Percentiles rank a stretch among this genome's conserved stretches.
Conservation (phyloP, 225 moss, liverwort and hornwort species). For the Climacium dendroides region DNA sequence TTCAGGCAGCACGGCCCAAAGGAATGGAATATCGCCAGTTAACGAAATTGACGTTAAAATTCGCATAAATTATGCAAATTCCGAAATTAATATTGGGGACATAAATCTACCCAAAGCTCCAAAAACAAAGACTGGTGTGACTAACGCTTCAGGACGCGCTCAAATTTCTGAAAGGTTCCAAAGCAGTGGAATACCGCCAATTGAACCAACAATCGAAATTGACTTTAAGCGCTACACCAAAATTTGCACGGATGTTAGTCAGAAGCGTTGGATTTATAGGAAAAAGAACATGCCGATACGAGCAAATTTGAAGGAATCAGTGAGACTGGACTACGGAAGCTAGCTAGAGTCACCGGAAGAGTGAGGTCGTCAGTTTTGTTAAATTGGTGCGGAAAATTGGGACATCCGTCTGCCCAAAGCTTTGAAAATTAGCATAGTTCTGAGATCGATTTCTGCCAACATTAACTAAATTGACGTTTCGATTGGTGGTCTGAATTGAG, state of each 20-base stretch:
- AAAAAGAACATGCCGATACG: not conserved
- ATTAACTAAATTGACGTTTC: not conserved
- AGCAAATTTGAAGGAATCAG: not conserved
- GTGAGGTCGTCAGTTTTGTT: not conserved
- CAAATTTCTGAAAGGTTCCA: not conserved
- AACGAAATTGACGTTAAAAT: not conserved
- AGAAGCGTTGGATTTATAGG: not conserved
- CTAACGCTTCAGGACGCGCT: not conserved
- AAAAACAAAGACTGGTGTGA: not conserved
- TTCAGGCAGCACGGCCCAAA: not conserved
- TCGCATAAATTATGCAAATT: no score
- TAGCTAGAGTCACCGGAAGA: not conserved
- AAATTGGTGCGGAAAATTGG: not conserved
- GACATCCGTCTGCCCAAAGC: not conserved
- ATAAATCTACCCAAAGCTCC: not conserved
- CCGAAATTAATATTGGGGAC: not conserved
- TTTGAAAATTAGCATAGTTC: not conserved
- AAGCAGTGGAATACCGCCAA: no score
- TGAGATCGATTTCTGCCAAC: not conserved
- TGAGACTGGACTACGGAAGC: not conserved
- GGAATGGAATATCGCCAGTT: no score
- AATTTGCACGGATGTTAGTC: no score
- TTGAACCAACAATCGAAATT: not conserved
- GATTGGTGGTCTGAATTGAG: not conserved
- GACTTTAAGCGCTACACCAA: not conserved